These are phyloP conservation scores for Athelia sp. DNA, from an alignment of 1,284 basidiomycete species.

Conservation along the genomic window DNA sequence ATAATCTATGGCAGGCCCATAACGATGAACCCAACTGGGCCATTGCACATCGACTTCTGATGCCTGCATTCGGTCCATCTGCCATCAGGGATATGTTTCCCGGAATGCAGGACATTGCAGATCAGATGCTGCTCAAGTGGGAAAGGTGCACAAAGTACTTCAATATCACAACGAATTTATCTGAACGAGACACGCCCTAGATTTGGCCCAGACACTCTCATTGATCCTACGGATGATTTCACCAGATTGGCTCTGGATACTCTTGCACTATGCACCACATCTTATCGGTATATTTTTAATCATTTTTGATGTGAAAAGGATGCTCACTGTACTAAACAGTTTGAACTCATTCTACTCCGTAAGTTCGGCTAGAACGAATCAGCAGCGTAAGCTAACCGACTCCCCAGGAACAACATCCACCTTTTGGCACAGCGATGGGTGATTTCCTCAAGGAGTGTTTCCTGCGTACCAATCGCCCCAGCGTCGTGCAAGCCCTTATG, in stretches of 20 bases:
- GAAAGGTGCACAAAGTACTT: conserved; percentile 27
- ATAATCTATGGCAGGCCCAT: conserved; percentile 24
- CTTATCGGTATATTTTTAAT: conserved; percentile 25
- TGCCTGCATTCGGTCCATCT: conserved; percentile 46
- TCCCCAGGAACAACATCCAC: conserved; percentile 31
- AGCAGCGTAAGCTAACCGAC: no score
- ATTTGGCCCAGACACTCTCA: conserved; percentile 35
- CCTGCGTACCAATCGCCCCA: conserved; percentile 29
- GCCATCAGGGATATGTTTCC: conserved; percentile 44
- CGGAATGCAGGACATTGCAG: conserved; percentile 45
- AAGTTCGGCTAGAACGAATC: no score
- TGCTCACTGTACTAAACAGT: conserved; percentile 18
- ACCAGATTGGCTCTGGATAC: conserved; percentile 46
- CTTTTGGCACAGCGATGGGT: conserved; percentile 39
- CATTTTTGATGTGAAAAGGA: no score
- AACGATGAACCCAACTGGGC: conserved; percentile 44
- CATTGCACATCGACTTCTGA: conserved; percentile 48
- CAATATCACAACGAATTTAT: neutral
- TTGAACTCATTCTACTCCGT: conserved; percentile 35
- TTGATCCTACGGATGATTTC: conserved; percentile 43
- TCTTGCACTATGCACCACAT: conserved; percentile 40
- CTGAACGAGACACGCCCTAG: conserved; percentile 20
- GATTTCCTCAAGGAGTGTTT: conserved; percentile 37
- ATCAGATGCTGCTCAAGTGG: conserved; percentile 45
- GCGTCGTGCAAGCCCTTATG: conserved; percentile 31